A percentile compares a stretch with the other conserved stretches of the same genome.
These are phyloP conservation scores for Penicillium robsamsonii DNA, from an alignment of 495 filamentous ascomycete genomes.

Conservation along the genomic window DNA sequence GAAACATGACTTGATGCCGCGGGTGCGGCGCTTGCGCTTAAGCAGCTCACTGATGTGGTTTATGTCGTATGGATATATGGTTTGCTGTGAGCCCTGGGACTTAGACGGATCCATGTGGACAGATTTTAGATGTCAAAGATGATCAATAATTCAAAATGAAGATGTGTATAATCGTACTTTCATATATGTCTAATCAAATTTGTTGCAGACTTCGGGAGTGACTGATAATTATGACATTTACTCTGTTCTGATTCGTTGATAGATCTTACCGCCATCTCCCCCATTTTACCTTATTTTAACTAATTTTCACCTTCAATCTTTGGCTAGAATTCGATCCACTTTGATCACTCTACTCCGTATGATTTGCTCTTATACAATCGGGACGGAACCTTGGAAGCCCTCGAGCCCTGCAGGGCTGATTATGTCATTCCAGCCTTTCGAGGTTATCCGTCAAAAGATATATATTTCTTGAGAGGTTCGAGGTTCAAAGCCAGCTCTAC, in stretches of 20 bases:
- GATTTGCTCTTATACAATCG: no score
- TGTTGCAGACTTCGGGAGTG: background rate
- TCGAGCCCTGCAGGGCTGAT: no score
- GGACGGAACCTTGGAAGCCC: no score
- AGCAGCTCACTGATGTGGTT: conserved; percentile 7
- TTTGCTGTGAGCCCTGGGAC: background rate
- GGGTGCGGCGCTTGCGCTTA: conserved; percentile 12
- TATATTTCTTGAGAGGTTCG: no score
- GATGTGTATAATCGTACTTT: background rate
- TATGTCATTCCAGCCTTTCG: no score
- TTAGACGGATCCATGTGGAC: background rate
- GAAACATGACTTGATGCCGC: conserved; percentile 25
- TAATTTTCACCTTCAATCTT: background rate
- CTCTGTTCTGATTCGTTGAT: background rate
- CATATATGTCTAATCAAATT: background rate
- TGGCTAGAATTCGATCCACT: no score
- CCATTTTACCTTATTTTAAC: background rate
- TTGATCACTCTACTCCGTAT: no score
- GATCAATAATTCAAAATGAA: background rate
- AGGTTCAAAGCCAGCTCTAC: no score
- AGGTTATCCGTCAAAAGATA: no score
- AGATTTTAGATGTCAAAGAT: background rate
- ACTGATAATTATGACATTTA: background rate
- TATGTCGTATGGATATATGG: conserved; percentile 13
- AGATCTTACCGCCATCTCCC: background rate